phyloP scores from a whole-genome alignment of 192 early-diverging fungal species.

The Coemansia sp. region DNA sequence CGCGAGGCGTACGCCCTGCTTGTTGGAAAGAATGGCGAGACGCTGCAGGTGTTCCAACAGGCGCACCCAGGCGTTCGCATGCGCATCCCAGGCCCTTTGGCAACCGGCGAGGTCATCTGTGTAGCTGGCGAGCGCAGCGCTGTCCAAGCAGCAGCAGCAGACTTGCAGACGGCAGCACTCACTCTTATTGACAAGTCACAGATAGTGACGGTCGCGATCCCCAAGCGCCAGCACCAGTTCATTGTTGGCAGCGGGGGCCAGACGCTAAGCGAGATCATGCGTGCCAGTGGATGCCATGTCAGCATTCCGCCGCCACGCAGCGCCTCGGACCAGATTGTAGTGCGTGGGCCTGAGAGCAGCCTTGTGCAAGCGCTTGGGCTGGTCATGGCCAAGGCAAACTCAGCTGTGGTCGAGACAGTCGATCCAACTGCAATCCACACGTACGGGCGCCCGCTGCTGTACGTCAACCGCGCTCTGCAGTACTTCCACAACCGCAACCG shows the following conservation, averaged over 20 bases:
- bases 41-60: slow-evolving; percentile 59
- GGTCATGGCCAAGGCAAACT: slow-evolving; percentile 81
- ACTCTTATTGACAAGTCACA: slow-evolving; percentile 67
- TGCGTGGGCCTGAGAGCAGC: slow-evolving; percentile 75
- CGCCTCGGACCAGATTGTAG: slow-evolving; percentile 69
- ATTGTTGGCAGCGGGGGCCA: slow-evolving; percentile 80
- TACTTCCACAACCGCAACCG: slow-evolving; percentile 73
- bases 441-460: slow-evolving; percentile 50
- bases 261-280: slow-evolving; percentile 78
- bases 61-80: slow-evolving; percentile 70
- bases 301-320: slow-evolving; percentile 72
- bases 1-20: slow-evolving; percentile 81
- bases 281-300: slow-evolving; percentile 85
- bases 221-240: slow-evolving; percentile 93
- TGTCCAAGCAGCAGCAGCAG: slow-evolving; percentile 64
- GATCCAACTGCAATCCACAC: slow-evolving; percentile 65
- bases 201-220: slow-evolving; percentile 67
- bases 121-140: slow-evolving; percentile 78
- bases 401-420: slow-evolving; percentile 69
- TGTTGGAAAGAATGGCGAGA: slow-evolving; percentile 67
- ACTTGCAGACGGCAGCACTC: slow-evolving; percentile 59
- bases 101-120: slow-evolving; percentile 55
- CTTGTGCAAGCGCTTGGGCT: slow-evolving; percentile 72
- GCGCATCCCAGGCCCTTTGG: slow-evolving; percentile 67
- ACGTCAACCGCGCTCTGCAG: slow-evolving; percentile 67